A percentile compares a stretch with the other conserved stretches of the same genome.
These are phyloP conservation scores for Paecilomyces niveus DNA, from an alignment of 2,329 filamentous ascomycete species.

Conservation along the genomic window DNA sequence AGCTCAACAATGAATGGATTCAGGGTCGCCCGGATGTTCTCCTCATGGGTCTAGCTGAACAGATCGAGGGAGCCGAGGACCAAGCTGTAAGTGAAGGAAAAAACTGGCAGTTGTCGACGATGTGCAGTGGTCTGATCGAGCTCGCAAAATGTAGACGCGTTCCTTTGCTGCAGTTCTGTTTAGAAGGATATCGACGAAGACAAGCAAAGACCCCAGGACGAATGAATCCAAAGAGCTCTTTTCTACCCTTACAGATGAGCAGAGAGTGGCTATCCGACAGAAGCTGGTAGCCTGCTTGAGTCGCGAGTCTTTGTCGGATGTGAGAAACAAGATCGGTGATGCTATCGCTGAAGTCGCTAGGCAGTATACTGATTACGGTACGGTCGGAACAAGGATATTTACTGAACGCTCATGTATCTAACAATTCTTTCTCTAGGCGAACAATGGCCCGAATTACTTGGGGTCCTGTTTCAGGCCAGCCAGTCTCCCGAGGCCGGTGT, in stretches of 20 bases:
- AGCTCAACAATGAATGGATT: conserved; percentile 87
- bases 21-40: conserved; percentile 72
- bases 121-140: neutral
- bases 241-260: conserved; percentile 65
- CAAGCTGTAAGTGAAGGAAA: conserved; percentile 51
- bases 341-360: conserved; percentile 93
- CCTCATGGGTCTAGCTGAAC: conserved; percentile 89
- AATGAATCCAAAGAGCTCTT: conserved; percentile 77
- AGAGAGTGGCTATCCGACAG: conserved; percentile 70
- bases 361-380: conserved; percentile 89
- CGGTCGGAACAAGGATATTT: conserved; percentile 25
- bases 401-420: conserved; percentile 1
- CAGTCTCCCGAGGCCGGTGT: conserved; percentile 76
- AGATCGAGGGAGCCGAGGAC: conserved; percentile 72
- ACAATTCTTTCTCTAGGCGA: conserved; percentile 51
- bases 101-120: neutral
- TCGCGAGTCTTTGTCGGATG: conserved; percentile 62
- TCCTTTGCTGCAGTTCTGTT: conserved; percentile 93
- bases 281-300: conserved; percentile 75
- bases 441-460: conserved; percentile 82
- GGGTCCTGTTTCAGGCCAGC: conserved; percentile 80
- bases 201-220: conserved; percentile 62
- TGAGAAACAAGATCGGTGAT: conserved; percentile 94
- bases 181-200: conserved; percentile 84
- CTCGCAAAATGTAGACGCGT: conserved; percentile 56